These are phyloP conservation scores for Plectosphaerella sp. DNA, from an alignment of 2,329 filamentous ascomycete genomes.

Conservation along the genomic window DNA sequence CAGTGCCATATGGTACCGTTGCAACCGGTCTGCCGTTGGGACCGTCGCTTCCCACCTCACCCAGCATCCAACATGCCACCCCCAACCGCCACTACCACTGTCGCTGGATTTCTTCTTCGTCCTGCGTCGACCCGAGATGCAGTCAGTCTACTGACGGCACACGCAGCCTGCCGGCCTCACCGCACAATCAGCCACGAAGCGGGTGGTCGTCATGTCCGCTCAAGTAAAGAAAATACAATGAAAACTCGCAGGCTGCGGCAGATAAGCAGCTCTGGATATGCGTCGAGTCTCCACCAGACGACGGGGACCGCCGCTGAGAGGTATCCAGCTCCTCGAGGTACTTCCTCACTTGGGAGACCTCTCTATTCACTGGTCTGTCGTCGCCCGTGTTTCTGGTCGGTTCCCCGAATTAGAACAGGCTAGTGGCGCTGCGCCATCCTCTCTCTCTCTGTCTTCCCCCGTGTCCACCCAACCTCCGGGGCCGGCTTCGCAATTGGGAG, in stretches of 20 bases:
- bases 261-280: neutral
- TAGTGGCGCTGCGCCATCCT: conserved; percentile 28
- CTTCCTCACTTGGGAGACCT: neutral
- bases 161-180: neutral
- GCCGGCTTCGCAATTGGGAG: too few relatives aligned
- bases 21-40: too few relatives aligned
- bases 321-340: conserved; percentile 4
- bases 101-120: too few relatives aligned
- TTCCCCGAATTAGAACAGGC: conserved; percentile 30
- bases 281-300: conserved; percentile 2
- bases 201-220: too few relatives aligned
- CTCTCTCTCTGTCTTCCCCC: conserved; percentile 6
- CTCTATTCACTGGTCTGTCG: conserved; percentile 9
- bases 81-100: too few relatives aligned
- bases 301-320: neutral
- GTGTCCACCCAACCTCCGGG: conserved; percentile 6
- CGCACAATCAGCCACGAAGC: too few relatives aligned
- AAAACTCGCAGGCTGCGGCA: neutral
- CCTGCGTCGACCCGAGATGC: too few relatives aligned
- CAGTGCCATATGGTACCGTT: too few relatives aligned
- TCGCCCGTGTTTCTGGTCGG: conserved; percentile 14
- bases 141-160: neutral
- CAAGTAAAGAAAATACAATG: neutral
- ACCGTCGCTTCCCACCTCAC: neutral
- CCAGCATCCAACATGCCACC: neutral